Base-by-base conservation (phyloP, 2,329 filamentous ascomycete species). In the Alternaria sp. region DNA sequence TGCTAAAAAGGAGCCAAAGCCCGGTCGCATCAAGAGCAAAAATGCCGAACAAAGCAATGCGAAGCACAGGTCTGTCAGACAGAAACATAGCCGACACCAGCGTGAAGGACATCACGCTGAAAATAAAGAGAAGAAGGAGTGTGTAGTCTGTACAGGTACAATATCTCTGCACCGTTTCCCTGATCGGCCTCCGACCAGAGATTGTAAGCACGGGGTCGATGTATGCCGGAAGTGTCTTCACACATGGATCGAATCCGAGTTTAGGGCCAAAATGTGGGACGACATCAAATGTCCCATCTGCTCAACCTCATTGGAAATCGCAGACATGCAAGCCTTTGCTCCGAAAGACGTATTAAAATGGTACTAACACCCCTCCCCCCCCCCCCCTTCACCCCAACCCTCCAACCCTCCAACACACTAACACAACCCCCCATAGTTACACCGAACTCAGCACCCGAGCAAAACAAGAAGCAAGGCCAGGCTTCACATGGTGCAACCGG, bases 401-500 rank as follows among this genome's bases (percentile, higher is more conserved):
- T 4, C 14, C 9, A 13, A 23, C 3, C 6, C n/a, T n/a, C n/a
- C n/a, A n/a, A n/a, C n/a, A n/a, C 28, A 31, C 42, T 45, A 23
- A 45, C 2, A 39, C 10, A 5, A n/a, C n/a, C n/a, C 9, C 7
- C 3, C 2, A 8, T 21, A 70, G 65, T 9, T 75, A 85, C 60
- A 80, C 84, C 50, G 73, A 68, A 1, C 72, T 85, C 33, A 72
- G 79, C 5, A 73, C 81, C 3, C 77, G 80, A 17, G 77, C 78
- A 10, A 79, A 78, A 10, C 73, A 86, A 52, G 77, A 79, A 17
- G 68, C 74, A 21, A 72, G 80, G 1, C 73, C 78, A 0, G 80
- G 80, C 31, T 87, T 86, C 62, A 70, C 80, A 13, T 86, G 83
- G 81, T 88, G 85, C 63, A 79, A 84, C 1, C 56, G 60, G 7